phyloP scores from a whole-genome alignment of 2,329 filamentous ascomycete species.

The Apiospora phragmitis region DNA sequence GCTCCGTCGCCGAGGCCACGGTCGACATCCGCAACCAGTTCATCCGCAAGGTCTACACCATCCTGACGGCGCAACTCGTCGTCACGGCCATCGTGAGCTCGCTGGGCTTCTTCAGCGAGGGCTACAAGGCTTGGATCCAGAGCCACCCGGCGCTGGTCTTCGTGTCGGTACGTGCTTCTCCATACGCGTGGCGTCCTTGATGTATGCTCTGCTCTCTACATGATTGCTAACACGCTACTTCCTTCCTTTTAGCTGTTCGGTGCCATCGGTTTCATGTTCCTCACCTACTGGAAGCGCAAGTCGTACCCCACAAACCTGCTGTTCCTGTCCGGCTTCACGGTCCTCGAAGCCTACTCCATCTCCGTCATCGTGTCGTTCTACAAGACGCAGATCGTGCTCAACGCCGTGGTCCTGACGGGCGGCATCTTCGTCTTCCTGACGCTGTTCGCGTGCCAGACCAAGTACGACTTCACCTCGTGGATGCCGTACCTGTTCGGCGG shows the following conservation, averaged over 20 bases:
- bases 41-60: conserved; percentile 95
- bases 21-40: conserved; percentile 97
- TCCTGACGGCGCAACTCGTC: conserved; percentile 92
- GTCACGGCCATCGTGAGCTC: conserved; percentile 79
- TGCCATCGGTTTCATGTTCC: conserved; percentile 78
- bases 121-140: conserved; percentile 88
- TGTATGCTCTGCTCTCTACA: background rate
- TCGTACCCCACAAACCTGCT: conserved; percentile 93
- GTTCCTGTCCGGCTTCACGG: conserved; percentile 88
- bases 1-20: conserved; percentile 88
- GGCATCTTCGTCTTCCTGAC: conserved; percentile 79
- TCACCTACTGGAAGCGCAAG: conserved; percentile 95
- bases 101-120: conserved; percentile 78
- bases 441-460: conserved; percentile 92
- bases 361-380: conserved; percentile 93
- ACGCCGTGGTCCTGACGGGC: conserved; percentile 85
- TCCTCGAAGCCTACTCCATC: conserved; percentile 90
- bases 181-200: background rate
- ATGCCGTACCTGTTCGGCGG: conserved; percentile 91
- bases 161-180: conserved; percentile 61
- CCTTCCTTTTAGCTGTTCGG: conserved; percentile 62
- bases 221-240: background rate
- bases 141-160: conserved; percentile 81
- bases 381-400: conserved; percentile 77
- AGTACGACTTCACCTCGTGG: conserved; percentile 98